phyloP scores from a whole-genome alignment of 2,329 filamentous ascomycete genomes.

The Diaporthe vaccinii region DNA sequence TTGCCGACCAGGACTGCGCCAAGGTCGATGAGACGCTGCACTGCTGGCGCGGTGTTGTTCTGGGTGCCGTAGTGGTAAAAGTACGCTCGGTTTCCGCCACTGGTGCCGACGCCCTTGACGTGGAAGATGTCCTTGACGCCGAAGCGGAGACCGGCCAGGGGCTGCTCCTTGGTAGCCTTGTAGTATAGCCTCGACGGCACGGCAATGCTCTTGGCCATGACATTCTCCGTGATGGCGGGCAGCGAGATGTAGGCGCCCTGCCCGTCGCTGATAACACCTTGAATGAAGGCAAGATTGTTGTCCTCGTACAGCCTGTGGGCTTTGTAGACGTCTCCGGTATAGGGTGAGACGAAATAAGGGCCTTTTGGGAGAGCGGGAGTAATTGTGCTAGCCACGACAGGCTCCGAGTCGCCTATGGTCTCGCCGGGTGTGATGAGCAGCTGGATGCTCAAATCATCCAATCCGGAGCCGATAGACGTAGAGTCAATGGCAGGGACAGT shows the following conservation, averaged over 20 bases:
- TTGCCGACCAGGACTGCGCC: slow-evolving; percentile 67
- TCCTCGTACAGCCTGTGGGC: slow-evolving; percentile 54
- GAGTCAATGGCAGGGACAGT: neutral
- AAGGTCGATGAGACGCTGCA: slow-evolving; percentile 71
- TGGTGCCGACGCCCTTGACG: slow-evolving; percentile 62
- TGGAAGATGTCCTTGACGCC: slow-evolving; percentile 74
- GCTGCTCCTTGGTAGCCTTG: slow-evolving; percentile 64
- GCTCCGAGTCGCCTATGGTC: neutral
- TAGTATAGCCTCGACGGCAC: slow-evolving; percentile 74
- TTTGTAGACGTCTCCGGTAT: slow-evolving; percentile 50
- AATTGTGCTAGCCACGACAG: neutral
- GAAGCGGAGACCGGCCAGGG: slow-evolving; percentile 71
- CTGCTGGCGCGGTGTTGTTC: slow-evolving; percentile 61
- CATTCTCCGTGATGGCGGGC: slow-evolving; percentile 49
- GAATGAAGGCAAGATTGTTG: slow-evolving; percentile 50
- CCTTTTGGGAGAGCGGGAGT: slow-evolving; percentile 44
- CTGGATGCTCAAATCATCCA: slow-evolving; percentile 39
- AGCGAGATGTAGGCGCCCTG: slow-evolving; percentile 51
- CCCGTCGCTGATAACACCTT: slow-evolving; percentile 49
- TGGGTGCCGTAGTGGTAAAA: slow-evolving; percentile 66
- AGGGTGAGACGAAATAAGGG: slow-evolving; percentile 53
- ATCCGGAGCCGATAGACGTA: neutral
- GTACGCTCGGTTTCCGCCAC: slow-evolving; percentile 71
- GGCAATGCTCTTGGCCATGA: slow-evolving; percentile 51
- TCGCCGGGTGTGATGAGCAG: slow-evolving; percentile 1